Base-by-base conservation (phyloP, 768 basidiomycete genomes). In the Macrolepiota dolichaula region DNA sequence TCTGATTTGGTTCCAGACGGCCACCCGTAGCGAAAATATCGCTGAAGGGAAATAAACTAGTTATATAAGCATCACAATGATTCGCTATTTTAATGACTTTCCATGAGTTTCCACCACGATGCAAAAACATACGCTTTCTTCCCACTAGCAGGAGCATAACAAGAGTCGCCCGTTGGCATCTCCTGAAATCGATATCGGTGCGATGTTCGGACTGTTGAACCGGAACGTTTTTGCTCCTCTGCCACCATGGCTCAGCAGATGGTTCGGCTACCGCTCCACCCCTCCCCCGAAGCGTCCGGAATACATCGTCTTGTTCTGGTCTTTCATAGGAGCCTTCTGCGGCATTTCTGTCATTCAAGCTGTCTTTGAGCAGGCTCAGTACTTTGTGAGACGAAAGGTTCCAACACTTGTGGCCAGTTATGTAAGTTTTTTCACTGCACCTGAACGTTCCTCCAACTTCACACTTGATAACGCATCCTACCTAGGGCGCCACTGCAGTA, bases 401-500 rank as follows among this genome's bases (percentile, higher is more conserved):
- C 83, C 82, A 0, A 67, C 75, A 1, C 78, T 84, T 47, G 69
- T 84, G 2, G 78, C 79, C 19, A 79, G 77, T 62, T 84, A 77
- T 69, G 82, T 82, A 63, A 61, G 81, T 72, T 15, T 13, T 3
- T 38, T 24, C 5, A 46, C 22, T 10, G 27, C 52, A 22, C 29
- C 7, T 7, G 3, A 7, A 32, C 3, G 29, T 7, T 35, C 49
- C n/a, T 57, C 9, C 24, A 32, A 32, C 29, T 32, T 7, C 29
- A 58, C 15, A 51, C 22, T 29, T 51, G 7, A 1, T 17, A 11
- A 24, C 2, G 17, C 17, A 9, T n/a, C 7, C 42, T 66, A 11
- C 24, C 11, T 29, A 85, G 85, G 84, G 81, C 19, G 83, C 83
- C 24, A 79, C 80, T 13, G 84, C 84, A 4, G 79, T 84, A 7